These are phyloP conservation scores for Pythium utonaiense DNA, from an alignment of 352 stramenopile species.

Conservation along the genomic window DNA sequence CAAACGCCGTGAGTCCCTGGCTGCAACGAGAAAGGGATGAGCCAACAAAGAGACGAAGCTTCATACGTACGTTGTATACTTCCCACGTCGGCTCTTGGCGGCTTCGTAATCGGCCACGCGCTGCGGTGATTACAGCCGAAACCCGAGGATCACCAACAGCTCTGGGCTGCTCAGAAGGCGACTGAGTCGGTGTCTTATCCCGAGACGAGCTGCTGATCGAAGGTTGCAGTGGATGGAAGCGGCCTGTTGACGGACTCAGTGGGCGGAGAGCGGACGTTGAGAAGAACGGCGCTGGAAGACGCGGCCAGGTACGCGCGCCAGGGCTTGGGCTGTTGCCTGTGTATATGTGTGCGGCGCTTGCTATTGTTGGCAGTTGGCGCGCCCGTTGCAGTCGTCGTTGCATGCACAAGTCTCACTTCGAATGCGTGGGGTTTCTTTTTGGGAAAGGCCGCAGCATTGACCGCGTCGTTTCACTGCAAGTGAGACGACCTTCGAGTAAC, in stretches of 20 bases:
- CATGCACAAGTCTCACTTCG: background rate
- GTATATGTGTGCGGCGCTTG: background rate
- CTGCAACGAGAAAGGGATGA: background rate
- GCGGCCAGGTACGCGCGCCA: background rate
- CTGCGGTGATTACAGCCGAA: background rate
- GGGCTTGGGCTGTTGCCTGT: background rate
- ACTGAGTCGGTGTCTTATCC: constrained; percentile 5
- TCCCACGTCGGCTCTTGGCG: constrained; percentile 1
- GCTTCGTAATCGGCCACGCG: constrained; percentile 14
- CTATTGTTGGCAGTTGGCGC: constrained; percentile 10
- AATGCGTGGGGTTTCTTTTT: background rate
- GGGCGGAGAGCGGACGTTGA: constrained; percentile 1
- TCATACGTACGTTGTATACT: constrained; percentile 1
- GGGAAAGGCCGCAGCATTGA: constrained; percentile 7
- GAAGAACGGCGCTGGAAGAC: constrained; percentile 19
- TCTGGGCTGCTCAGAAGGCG: constrained; percentile 14
- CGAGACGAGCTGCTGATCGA: background rate
- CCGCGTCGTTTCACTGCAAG: constrained; percentile 7
- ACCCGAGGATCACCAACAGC: background rate
- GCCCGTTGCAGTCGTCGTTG: background rate
- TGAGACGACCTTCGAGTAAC: constrained; percentile 16
- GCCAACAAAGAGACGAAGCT: background rate
- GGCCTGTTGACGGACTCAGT: background rate
- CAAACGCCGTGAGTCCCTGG: background rate
- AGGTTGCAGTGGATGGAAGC: background rate